Base-by-base conservation (phyloP, 805 yeast species). In the Candida nonsorbophila region DNA sequence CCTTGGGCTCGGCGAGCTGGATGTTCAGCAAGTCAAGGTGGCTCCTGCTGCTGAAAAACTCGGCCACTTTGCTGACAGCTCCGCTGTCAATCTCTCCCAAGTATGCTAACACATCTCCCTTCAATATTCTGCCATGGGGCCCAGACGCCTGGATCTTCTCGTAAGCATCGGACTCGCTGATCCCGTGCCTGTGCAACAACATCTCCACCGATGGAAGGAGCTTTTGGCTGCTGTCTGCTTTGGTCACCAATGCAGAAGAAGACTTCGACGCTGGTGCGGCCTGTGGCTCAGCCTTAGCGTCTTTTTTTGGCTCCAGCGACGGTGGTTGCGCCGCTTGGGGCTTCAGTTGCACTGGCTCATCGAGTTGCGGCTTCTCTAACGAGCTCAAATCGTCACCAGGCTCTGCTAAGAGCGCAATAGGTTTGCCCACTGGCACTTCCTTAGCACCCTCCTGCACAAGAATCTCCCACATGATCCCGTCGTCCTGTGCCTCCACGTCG, bases 391-490 rank as follows among this genome's bases (percentile, higher is more conserved):
- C 94, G 50, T 92, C 98, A 20, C 77, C 94, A 1, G 76, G 79
- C 43, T 88, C 97, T 8, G 96, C 97, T 34, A 84, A 42, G 31
- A 76, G 77, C 0, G 97, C 98, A 59, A 90, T 90, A 16, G 95
- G 81, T 24, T 71, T 63, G n/a, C 96, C 96, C 7, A 90, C 97
- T 6, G 78, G 74, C 30, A 90, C 65, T 20, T 78, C 88, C 34
- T 75, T 77, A 21, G 75, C 74, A n/a, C 98, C 98, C 34, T 82
- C 78, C 15, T 64, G 67, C n/a, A 45, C 51, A 29, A 72, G 40
- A 33, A 92, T 80, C 58, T 85, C 85, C 49, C 87, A 95, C 53
- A 92, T 34, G 16, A 79, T 62, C 32, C 97, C 98, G 48, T 92
- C 97, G 45, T 90, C 98, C 41, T 72, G 85, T 3, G 96, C 85